Evolutionary conservation across 2,329 filamentous ascomycete genomes (phyloP).

Genomic region (Hymenoscyphus fructigenus): DNA sequence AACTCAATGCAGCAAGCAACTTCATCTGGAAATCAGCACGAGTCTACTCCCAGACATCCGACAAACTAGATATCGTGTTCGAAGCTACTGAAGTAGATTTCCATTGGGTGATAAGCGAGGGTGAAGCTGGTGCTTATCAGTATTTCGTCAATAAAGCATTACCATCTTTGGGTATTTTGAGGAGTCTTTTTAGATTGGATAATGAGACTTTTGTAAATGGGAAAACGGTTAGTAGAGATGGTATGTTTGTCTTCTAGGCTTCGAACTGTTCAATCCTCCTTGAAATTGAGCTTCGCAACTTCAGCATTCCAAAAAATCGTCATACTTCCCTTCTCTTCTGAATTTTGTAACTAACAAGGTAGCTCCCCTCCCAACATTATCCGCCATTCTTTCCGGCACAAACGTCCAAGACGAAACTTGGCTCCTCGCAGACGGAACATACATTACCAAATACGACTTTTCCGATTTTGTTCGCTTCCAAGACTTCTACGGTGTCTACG

Average conservation of each 20-base stretch:
- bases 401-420: conserved; percentile 56
- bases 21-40: conserved; percentile 45
- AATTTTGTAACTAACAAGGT: neutral
- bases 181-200: conserved; percentile 50
- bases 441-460: conserved; percentile 44
- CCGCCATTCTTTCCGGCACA: conserved; percentile 44
- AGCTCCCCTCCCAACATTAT: conserved; percentile 41
- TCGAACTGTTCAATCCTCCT: too few relatives aligned
- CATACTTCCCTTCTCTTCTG: too few relatives aligned
- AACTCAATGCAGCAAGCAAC: too few relatives aligned
- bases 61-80: conserved; percentile 50
- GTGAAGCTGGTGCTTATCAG: conserved; percentile 53
- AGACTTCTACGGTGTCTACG: conserved; percentile 52
- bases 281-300: too few relatives aligned
- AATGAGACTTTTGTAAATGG: conserved; percentile 49
- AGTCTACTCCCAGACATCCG: conserved; percentile 41
- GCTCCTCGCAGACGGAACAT: conserved; percentile 47
- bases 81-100: conserved; percentile 48
- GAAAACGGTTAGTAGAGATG: conserved; percentile 46
- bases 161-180: conserved; percentile 49
- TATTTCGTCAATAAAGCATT: conserved; percentile 53
- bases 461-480: conserved; percentile 41
- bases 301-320: too few relatives aligned
- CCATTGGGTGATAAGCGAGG: conserved; percentile 52
- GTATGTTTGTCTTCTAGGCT: too few relatives aligned